Base-by-base conservation (phyloP, 169 alveolate species). In the Plasmodium malariae region DNA sequence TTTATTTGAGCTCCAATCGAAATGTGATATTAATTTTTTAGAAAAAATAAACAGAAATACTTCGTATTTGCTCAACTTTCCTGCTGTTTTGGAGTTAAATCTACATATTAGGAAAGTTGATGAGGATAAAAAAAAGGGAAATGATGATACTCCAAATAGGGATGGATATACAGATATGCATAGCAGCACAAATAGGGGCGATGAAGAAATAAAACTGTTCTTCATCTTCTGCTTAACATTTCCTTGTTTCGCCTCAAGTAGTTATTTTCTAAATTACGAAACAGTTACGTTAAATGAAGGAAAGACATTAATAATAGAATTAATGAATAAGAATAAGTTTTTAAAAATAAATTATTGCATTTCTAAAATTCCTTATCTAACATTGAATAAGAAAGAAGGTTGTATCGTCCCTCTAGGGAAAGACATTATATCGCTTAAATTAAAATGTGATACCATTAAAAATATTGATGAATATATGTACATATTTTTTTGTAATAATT, bases 311-410 rank as follows among this genome's bases (percentile, higher is more conserved):
- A 80, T 80, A 32, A 34, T 80, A 49, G 90, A 80, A 57, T n/a
- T 80, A 67, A 36, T 9, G 17, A 80, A 80, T 59, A 45, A 26
- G 51, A 80, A 80, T 67, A 80, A 49, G 49, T 80, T 65, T 65
- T 19, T 80, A 21, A 63, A 65, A 32, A 43, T 80, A 6, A 80
- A 51, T 36, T 80, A 80, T 28, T 28, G 71, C 32, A 37, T 80
- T 65, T 80, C 90, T 11, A 80, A 80, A 57, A 45, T 80, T 12
- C 80, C 90, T 24, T 30, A 80, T 30, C 21, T 80, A 40, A 49
- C 70, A 17, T 2, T 80, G 34, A 80, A 69, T 57, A 80, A 67
- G 21, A 55, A 49, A 34, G 90, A 80, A 17, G 90, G 90, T 4
- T 21, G 24, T 21, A 65, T 80, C 12, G 14, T 36, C 28, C 67